phyloP scores from a whole-genome alignment of 495 filamentous ascomycete species.

The Penicillium cinerascens region DNA sequence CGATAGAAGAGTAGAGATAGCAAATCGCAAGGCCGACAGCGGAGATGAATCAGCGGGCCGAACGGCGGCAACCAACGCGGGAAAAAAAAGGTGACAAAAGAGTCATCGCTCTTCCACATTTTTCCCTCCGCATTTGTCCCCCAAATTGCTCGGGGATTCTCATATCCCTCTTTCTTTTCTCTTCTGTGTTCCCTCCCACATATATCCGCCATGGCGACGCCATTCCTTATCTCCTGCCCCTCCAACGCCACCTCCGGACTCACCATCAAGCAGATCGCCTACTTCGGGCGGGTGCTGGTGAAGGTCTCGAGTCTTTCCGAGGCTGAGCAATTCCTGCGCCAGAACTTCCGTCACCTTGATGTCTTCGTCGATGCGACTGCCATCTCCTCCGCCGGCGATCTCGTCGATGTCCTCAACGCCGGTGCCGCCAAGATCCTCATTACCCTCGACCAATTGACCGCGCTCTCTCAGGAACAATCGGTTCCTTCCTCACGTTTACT shows the following conservation, averaged over 20 bases:
- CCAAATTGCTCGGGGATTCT: conserved; percentile 6
- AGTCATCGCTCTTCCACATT: conserved; percentile 14
- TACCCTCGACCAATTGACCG: conserved; percentile 58
- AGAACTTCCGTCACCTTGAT: conserved; percentile 62
- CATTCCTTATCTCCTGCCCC: conserved; percentile 48
- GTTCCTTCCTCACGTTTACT: conserved; percentile 57
- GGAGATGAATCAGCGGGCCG: conserved; percentile 6
- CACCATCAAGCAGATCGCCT: conserved; percentile 66
- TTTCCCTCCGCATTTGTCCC: background rate
- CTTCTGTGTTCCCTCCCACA: background rate
- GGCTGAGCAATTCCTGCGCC: conserved; percentile 65
- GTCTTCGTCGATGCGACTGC: conserved; percentile 74
- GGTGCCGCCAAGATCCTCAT: conserved; percentile 89
- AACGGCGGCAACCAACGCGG: background rate
- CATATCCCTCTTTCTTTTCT: conserved; percentile 1
- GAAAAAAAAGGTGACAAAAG: conserved; percentile 9
- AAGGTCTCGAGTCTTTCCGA: conserved; percentile 55
- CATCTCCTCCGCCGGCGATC: conserved; percentile 63
- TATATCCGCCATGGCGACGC: conserved; percentile 44
- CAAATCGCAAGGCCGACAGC: background rate
- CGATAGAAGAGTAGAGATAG: background rate
- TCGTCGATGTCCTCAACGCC: conserved; percentile 76
- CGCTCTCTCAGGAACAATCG: conserved; percentile 49
- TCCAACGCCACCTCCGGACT: conserved; percentile 50
- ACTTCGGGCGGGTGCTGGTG: conserved; percentile 73